These are phyloP conservation scores for Bipolaris gigantea DNA, from an alignment of 2,329 filamentous ascomycete species.

Conservation along the genomic window DNA sequence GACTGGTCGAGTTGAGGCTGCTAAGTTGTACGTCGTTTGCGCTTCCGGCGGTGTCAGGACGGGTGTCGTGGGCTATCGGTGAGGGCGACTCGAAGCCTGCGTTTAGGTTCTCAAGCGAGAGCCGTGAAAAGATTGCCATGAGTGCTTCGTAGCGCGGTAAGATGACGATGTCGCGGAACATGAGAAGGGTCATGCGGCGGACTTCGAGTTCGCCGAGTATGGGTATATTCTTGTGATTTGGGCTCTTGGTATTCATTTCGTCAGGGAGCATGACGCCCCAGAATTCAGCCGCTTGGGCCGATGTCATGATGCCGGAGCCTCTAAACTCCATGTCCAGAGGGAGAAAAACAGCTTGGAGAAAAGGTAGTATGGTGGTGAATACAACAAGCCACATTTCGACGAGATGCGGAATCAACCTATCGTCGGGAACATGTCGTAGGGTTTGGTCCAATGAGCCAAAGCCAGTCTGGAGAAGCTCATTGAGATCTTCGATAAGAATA, in stretches of 20 bases:
- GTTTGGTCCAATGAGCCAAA: slow-evolving; percentile 86
- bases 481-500: slow-evolving; percentile 73
- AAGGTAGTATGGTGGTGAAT: slow-evolving; percentile 86
- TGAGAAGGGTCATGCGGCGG: slow-evolving; percentile 81
- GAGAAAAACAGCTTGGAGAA: slow-evolving; percentile 92
- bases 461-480: slow-evolving; percentile 75
- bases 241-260: slow-evolving; percentile 52
- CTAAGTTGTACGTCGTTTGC: slow-evolving; percentile 51
- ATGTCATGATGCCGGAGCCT: slow-evolving; percentile 78
- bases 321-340: slow-evolving; percentile 92
- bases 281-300: slow-evolving; percentile 82
- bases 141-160: slow-evolving; percentile 85
- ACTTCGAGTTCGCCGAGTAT: slow-evolving; percentile 71
- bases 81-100: slow-evolving; percentile 46
- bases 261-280: slow-evolving; percentile 70
- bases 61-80: slow-evolving; percentile 28
- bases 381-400: slow-evolving; percentile 95
- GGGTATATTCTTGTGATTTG: slow-evolving; percentile 47
- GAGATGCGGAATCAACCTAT: slow-evolving; percentile 83
- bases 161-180: slow-evolving; percentile 87
- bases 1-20: slow-evolving; percentile 68
- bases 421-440: slow-evolving; percentile 75
- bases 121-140: slow-evolving; percentile 84
- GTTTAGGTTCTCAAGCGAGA: slow-evolving; percentile 76
- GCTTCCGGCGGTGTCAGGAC: slow-evolving; percentile 41